Base-by-base conservation (phyloP, 495 filamentous ascomycete genomes). In the Neurospora sp. region DNA sequence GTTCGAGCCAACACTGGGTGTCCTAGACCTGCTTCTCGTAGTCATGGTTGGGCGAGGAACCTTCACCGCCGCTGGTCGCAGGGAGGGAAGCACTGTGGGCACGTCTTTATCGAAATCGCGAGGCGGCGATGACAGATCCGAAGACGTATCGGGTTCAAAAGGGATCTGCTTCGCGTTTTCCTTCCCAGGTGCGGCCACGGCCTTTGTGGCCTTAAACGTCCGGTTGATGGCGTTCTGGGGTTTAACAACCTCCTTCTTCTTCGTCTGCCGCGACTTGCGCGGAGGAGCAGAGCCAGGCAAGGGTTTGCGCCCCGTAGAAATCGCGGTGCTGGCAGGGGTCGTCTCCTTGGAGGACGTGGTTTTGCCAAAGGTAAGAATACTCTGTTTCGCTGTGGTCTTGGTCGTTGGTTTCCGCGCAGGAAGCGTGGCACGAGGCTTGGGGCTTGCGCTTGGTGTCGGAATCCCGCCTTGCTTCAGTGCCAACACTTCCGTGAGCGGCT, bases 361-460 rank as follows among this genome's bases (percentile, higher is more conserved):
- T 14, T 62, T 73, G 39, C 70, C 69, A 16, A 81, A 85, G 4
- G 72, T 40, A 39, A 86, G 80, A 44, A 78, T 84, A 72, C 79
- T 82, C 70, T 86, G 84, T 72, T 83, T 85, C 2, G 76, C 46
- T 42, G 75, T 78, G 40, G 14, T 37, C 71, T 79, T 81, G 75
- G 42, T 69, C 20, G 71, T 72, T 12, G 79, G 73, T 73, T 83
- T 81, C 27, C 72, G 62, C 10, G 66, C 70, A 77, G 85, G 83
- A 76, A 87, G 76, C 76, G 82, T 78, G 78, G 81, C 85, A 70
- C 87, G 84, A 27, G 81, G 85, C 83, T 79, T 82, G 73, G 87
- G 89, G 74, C 85, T 90, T 1, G 87, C 84, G 73, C 85, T 86
- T 69, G 92, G 91, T 14, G 90, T 93, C n/a, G 89, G 86, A 69